Evolutionary conservation across 805 yeast species (phyloP).

Genomic region (Zygosaccharomyces rouxii): DNA sequence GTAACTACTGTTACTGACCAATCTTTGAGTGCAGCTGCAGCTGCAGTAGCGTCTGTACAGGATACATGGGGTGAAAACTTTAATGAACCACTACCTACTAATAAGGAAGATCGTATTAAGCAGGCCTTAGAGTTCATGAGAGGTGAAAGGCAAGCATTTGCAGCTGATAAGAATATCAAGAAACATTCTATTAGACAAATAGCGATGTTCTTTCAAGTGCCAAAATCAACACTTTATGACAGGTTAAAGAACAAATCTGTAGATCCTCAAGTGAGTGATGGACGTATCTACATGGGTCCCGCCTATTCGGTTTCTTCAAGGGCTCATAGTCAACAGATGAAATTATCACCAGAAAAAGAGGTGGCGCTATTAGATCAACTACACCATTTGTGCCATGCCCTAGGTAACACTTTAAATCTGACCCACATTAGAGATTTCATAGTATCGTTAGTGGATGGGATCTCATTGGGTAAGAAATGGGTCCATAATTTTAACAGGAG

Average conservation of each 20-base stretch:
- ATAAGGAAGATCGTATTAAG: constrained; percentile 25
- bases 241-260: constrained; percentile 16
- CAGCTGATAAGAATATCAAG: constrained; percentile 12
- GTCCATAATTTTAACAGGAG: constrained; percentile 23
- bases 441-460: constrained; percentile 14
- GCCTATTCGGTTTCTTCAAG: constrained; percentile 13
- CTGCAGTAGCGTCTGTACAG: constrained; percentile 22
- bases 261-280: neutral
- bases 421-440: constrained; percentile 22
- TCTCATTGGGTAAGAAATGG: constrained; percentile 27
- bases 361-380: constrained; percentile 16
- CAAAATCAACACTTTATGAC: constrained; percentile 29
- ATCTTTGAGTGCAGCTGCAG: constrained; percentile 16
- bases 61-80: constrained; percentile 18
- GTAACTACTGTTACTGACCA: constrained; percentile 10
- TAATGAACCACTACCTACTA: constrained; percentile 48
- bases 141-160: constrained; percentile 14
- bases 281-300: neutral
- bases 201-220: constrained; percentile 25
- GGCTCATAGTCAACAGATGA: constrained; percentile 27
- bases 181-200: constrained; percentile 27
- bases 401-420: constrained; percentile 22
- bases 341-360: constrained; percentile 21
- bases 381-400: constrained; percentile 15
- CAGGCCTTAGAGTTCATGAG: constrained; percentile 26